Conservation (phyloP, 352 stramenopile genomes). For the Globisporangium radiosum region DNA sequence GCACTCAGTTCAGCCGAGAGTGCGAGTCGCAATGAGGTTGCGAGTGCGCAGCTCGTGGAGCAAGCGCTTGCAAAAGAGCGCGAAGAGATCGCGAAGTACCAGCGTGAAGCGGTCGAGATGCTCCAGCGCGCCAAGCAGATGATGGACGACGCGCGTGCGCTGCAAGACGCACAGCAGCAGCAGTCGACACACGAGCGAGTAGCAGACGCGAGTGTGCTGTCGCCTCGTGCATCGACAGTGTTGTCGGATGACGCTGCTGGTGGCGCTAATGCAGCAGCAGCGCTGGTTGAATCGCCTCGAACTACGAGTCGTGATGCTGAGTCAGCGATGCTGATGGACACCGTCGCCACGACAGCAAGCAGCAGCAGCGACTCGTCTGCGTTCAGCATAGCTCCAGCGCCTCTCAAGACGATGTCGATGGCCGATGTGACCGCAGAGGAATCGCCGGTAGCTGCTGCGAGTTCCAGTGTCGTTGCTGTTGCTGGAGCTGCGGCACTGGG, state of each 20-base stretch:
- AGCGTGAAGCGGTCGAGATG: constrained; percentile 65
- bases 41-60: background rate
- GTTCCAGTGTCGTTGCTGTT: background rate
- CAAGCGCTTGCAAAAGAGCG: constrained; percentile 34
- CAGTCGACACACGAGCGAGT: background rate
- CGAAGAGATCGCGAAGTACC: constrained; percentile 57
- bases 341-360: background rate
- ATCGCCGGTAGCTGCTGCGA: background rate
- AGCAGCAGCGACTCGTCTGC: background rate
- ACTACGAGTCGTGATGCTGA: background rate
- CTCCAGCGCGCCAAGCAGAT: constrained; percentile 56
- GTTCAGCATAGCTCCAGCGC: background rate
- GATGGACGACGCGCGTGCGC: constrained; percentile 64
- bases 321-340: background rate
- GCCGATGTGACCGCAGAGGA: no score
- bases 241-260: background rate
- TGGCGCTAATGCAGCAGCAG: background rate
- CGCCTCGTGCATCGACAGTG: no score
- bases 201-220: background rate
- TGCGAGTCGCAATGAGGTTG: background rate
- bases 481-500: background rate
- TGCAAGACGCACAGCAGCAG: constrained; percentile 26
- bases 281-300: background rate
- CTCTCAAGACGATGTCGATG: background rate
- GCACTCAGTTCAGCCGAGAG: constrained; percentile 5